Evolutionary conservation across 2,329 filamentous ascomycete genomes (phyloP), one percentile per base, ranked within the genome.

Genomic region (Botryotinia narcissicola): DNA sequence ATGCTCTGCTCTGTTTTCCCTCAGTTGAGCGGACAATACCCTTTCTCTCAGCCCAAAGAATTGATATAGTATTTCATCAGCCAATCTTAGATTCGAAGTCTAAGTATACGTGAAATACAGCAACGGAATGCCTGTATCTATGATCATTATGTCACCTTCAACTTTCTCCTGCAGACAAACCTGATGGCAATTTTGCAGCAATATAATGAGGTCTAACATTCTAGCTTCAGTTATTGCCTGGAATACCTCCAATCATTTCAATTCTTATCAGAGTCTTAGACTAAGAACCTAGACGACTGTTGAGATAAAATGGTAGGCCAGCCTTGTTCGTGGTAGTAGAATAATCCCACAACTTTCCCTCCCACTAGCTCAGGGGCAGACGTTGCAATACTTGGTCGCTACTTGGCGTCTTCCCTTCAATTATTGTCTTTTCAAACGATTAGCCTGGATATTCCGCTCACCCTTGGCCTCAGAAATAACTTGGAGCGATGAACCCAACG

Each of bases 381-480:
- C 22, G 18, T 25, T 37, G 32, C 32, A 37, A 61, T 25, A 10
- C 20, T 25, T 4, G 20, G 35, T 37, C 20, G 20, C 32, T 37
- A 12, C 59, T 37, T 22, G 57, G 25, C 20, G 32, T 25, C 9
- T 14, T 37, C 37, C 2, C 22, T 37, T 25, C 20, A 20, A 37
- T 22, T 5, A 60, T 37, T 25, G 12, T 4, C 4, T 60, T 37
- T 4, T 10, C 37, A 32, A 35, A 60, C 20, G 1, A 37, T 14
- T 7, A 12, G 35, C 22, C 1, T n/a, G 8, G 8, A 18, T 8
- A 3, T n/a, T 7, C 0, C 10, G 4, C 8, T 62, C 16, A n/a
- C 22, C 3, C 25, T 16, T n/a, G 35, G 18, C 0, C 4, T 2
- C 7, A 62, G 35, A 62, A 1, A 8, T 22, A n/a, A 18, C 16